Evolutionary conservation across 768 basidiomycete genomes (phyloP).

Genomic region (Pleurotus salmoneostramineus): DNA sequence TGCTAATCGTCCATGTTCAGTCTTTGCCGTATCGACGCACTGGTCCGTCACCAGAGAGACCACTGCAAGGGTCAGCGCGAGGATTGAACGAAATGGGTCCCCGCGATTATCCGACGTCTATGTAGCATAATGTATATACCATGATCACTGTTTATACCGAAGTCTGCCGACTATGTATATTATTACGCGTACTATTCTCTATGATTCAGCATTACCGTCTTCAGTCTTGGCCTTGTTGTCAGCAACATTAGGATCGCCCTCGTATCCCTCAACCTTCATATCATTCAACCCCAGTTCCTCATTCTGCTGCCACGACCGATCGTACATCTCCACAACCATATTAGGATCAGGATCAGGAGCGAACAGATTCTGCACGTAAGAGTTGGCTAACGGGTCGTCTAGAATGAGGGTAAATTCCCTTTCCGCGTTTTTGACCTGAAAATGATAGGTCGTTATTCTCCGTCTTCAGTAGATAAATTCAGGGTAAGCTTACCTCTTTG

Average conservation of each 20-base stretch:
- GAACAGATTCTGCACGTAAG: slow-evolving; percentile 94
- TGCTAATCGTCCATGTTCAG: neutral
- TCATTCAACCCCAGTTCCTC: slow-evolving; percentile 93
- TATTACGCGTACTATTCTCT: neutral
- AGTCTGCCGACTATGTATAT: neutral
- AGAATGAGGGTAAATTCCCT: slow-evolving; percentile 88
- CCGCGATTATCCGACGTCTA: too few relatives aligned
- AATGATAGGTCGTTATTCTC: neutral
- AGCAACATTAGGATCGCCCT: slow-evolving; percentile 22
- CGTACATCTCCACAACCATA: slow-evolving; percentile 80
- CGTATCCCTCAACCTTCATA: slow-evolving; percentile 79
- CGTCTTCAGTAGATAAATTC: neutral
- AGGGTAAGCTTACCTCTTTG: slow-evolving; percentile 54
- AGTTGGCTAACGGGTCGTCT: slow-evolving; percentile 94
- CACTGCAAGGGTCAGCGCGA: neutral
- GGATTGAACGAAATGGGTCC: too few relatives aligned
- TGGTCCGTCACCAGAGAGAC: neutral
- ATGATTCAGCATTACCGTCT: neutral
- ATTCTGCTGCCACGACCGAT: slow-evolving; percentile 86
- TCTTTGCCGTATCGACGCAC: neutral
- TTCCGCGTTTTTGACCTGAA: slow-evolving; percentile 72
- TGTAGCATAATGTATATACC: too few relatives aligned
- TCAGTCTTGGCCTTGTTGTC: neutral
- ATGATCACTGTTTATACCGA: neutral
- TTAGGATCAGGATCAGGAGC: slow-evolving; percentile 97